Evolutionary conservation across 768 basidiomycete species (phyloP).

Genomic region (Austroboletus eburneus): DNA sequence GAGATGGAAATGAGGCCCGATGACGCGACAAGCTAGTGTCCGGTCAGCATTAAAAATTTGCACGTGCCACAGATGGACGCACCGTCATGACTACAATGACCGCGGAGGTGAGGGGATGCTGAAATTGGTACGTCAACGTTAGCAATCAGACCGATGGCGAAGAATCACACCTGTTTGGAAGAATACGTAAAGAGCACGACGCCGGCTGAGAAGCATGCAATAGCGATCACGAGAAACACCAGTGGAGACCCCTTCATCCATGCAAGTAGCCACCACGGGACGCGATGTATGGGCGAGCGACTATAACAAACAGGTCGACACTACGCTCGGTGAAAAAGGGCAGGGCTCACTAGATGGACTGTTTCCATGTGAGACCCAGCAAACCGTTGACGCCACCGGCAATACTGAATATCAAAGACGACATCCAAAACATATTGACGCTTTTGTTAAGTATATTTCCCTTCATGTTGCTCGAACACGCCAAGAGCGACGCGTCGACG

Average conservation of each 20-base stretch:
- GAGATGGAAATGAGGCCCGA: slow-evolving; percentile 45
- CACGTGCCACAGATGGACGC: not conserved
- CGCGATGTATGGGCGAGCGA: slow-evolving; percentile 48
- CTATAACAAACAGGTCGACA: slow-evolving; percentile 13
- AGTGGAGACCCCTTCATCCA: slow-evolving; percentile 85
- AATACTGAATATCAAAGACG: slow-evolving; percentile 49
- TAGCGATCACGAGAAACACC: slow-evolving; percentile 77
- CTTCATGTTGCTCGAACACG: slow-evolving; percentile 35
- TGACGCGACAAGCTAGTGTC: slow-evolving; percentile 32
- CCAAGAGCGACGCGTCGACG: slow-evolving; percentile 48
- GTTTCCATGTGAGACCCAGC: slow-evolving; percentile 51
- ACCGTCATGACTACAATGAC: slow-evolving; percentile 69
- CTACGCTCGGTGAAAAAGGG: not conserved
- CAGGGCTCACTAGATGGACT: slow-evolving; percentile 45
- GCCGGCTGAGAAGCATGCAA: slow-evolving; percentile 76
- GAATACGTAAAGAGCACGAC: slow-evolving; percentile 74
- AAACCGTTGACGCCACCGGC: slow-evolving; percentile 49
- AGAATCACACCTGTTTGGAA: slow-evolving; percentile 51
- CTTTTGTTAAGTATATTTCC: slow-evolving; percentile 31
- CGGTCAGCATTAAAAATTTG: too few relatives aligned
- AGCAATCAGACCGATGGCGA: not conserved
- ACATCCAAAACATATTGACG: slow-evolving; percentile 53
- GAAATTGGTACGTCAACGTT: not conserved
- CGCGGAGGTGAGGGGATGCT: slow-evolving; percentile 59
- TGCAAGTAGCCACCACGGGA: slow-evolving; percentile 56